Base-by-base conservation (phyloP, 305 asterid species). In the Fraxinus baroniana region DNA sequence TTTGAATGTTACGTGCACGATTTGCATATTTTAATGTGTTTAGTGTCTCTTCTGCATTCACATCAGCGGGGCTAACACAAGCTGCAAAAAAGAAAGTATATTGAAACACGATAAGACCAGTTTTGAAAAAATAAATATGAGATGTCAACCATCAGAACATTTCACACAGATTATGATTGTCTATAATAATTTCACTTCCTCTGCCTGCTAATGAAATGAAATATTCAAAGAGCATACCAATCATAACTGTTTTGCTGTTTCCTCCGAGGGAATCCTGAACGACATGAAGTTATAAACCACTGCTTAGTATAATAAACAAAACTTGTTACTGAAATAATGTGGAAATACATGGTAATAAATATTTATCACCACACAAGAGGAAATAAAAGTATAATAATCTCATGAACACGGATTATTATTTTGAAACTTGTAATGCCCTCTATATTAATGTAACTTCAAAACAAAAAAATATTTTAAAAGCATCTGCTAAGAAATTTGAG, bases 181-280 rank as follows among this genome's bases (percentile, higher is more conserved):
- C 71, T 10, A 77, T 7, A 44, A 44, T 57, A 32, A 75, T 37
- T 37, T 17, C 80, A 74, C 7, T 15, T 37, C 44, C 13, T 30
- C 39, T 73, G 46, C 57, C 78, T 41, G 24, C 60, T 52, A 78
- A 76, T 22, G 35, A 80, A 70, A 68, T 37, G 41, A 77, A 81
- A 60, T 36, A 76, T 76, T 44, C 62, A 62, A 39, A 52, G 79
- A 86, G 22, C 87, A 76, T 94, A 94, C 99, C 99, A 15, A 96
- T 96, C 98, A 94, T 94, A 77, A 96, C 86, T 15, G 99, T 96
- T 90, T 92, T 96, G 94, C 97, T 84, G 87, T 96, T 96, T 71
- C 99, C 99, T 3, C 99, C 98, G 36, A 94, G 97, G 9, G 98
- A 96, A 85, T 96, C 99, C 99, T 96, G 89, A 80, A 88, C 74